Percentiles rank a stretch among this genome's conserved stretches.
phyloP scores from a whole-genome alignment of 179 eudicot species.

The Silene noctiflora region DNA sequence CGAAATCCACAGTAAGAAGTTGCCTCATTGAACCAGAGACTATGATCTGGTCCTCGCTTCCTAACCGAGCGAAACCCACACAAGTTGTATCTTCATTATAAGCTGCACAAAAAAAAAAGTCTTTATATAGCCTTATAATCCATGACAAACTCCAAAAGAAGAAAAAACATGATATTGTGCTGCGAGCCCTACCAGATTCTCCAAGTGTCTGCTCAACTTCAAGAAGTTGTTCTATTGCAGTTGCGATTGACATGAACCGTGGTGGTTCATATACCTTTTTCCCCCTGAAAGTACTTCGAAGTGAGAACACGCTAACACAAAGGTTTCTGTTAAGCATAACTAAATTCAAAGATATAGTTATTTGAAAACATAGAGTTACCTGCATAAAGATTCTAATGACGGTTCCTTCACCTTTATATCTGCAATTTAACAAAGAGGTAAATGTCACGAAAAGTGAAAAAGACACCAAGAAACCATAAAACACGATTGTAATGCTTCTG shows the following conservation, averaged over 20 bases:
- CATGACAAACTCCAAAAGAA: background rate
- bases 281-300: constrained; percentile 50
- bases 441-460: background rate
- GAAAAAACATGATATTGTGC: background rate
- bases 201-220: constrained; percentile 68
- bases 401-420: constrained; percentile 97
- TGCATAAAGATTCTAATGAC: constrained; percentile 76
- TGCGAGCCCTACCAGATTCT: constrained; percentile 48
- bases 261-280: constrained; percentile 86
- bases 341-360: background rate
- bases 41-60: constrained; percentile 69
- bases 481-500: background rate
- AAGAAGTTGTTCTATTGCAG: constrained; percentile 85
- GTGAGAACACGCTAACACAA: background rate
- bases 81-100: constrained; percentile 59
- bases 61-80: constrained; percentile 79
- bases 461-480: background rate
- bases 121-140: too few relatives aligned
- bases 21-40: constrained; percentile 72
- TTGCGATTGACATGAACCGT: constrained; percentile 70
- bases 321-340: background rate
- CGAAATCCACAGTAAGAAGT: constrained; percentile 55
- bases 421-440: constrained; percentile 27
- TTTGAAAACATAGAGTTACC: constrained; percentile 38
- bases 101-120: constrained; percentile 37